phyloP scores from a whole-genome alignment of 1,284 basidiomycete genomes.

The Entoloma clypeatum region DNA sequence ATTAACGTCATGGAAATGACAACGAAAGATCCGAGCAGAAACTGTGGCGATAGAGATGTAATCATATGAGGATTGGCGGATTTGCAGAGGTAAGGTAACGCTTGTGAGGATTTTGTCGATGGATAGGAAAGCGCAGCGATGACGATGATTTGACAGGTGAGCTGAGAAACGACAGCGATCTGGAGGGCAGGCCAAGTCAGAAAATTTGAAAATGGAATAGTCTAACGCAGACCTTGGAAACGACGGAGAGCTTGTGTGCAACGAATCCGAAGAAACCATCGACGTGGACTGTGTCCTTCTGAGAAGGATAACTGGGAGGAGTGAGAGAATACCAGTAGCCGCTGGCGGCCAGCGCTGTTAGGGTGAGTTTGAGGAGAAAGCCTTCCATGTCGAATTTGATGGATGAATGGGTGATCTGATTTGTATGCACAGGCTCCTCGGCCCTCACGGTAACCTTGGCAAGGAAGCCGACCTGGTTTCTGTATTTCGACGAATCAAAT shows the following conservation, averaged over 20 bases:
- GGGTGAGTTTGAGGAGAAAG: background rate
- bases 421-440: background rate
- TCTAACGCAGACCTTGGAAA: conserved; percentile 1
- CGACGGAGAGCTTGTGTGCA: conserved; percentile 2
- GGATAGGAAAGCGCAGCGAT: background rate
- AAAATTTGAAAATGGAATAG: no score
- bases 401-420: background rate
- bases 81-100: background rate
- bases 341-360: background rate
- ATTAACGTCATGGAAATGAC: no score
- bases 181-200: no score
- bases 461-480: no score
- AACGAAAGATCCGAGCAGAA: no score
- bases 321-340: conserved; percentile 8
- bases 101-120: background rate
- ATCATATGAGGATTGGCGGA: background rate
- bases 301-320: conserved; percentile 3
- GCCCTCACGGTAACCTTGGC: background rate
- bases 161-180: background rate
- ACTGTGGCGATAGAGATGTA: background rate
- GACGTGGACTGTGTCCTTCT: conserved; percentile 5
- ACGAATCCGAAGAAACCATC: conserved; percentile 5
- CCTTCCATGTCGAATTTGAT: background rate
- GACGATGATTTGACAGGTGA: background rate
- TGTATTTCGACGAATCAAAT: no score